Percentiles rank a stretch among this genome's conserved stretches.
These are phyloP conservation scores for Lepidium campestre DNA, from an alignment of 441 rosid species.

Conservation along the genomic window DNA sequence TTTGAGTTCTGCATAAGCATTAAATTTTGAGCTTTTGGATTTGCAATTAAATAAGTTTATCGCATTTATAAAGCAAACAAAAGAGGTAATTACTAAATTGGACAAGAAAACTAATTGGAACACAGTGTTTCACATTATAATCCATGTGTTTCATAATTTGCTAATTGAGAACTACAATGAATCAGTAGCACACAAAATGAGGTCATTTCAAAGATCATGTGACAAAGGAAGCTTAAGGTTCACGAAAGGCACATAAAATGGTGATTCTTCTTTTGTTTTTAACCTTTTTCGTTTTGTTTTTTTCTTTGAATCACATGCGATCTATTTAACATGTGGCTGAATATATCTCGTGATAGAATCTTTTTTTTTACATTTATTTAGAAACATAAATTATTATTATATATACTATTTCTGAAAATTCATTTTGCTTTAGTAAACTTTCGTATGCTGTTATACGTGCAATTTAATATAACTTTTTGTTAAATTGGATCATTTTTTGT, in stretches of 20 bases:
- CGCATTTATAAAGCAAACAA: too few relatives aligned
- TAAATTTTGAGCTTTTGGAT: too few relatives aligned
- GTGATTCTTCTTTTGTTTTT: background rate
- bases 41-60: too few relatives aligned
- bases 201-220: background rate
- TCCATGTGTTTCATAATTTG: too few relatives aligned
- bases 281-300: background rate
- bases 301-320: background rate
- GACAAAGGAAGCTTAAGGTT: background rate
- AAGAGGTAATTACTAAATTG: too few relatives aligned
- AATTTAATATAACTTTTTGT: background rate
- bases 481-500: too few relatives aligned
- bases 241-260: constrained; percentile 3
- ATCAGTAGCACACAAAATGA: too few relatives aligned
- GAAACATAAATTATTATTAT: background rate
- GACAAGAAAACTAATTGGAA: too few relatives aligned
- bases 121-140: too few relatives aligned
- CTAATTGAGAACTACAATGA: too few relatives aligned
- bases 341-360: background rate
- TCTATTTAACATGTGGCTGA: background rate
- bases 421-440: background rate
- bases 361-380: background rate
- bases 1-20: too few relatives aligned
- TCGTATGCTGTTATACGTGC: background rate
- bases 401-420: background rate